Conservation (phyloP, 2,329 filamentous ascomycete species). For the Monilinia laxa region DNA sequence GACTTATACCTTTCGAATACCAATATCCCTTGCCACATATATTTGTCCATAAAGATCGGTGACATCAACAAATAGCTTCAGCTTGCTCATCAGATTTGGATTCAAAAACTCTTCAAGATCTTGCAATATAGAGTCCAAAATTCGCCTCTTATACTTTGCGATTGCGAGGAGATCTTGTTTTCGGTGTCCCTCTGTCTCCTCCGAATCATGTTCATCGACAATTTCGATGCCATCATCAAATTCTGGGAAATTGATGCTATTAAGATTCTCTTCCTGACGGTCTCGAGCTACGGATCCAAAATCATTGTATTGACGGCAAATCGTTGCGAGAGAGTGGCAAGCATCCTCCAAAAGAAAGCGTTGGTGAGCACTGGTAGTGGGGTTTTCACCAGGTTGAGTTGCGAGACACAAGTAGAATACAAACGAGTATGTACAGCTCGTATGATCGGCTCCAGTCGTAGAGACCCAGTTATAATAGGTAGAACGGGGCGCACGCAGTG, state of each 20-base stretch:
- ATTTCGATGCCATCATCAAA: not conserved
- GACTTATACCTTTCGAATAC: too few relatives aligned
- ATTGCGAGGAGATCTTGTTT: too few relatives aligned
- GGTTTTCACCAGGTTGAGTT: not conserved
- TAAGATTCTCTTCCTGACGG: conserved; percentile 39
- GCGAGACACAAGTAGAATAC: conserved; percentile 12
- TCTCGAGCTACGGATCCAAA: conserved; percentile 40
- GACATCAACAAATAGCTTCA: too few relatives aligned
- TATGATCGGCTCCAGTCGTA: conserved; percentile 19
- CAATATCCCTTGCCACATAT: too few relatives aligned
- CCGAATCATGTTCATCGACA: too few relatives aligned
- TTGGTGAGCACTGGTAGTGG: too few relatives aligned
- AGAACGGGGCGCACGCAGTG: not conserved
- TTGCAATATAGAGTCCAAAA: too few relatives aligned
- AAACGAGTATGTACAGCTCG: conserved; percentile 23
- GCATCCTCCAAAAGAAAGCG: conserved; percentile 24
- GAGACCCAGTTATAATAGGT: conserved; percentile 14
- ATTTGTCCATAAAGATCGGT: too few relatives aligned
- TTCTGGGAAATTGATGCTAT: conserved; percentile 40
- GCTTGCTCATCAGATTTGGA: too few relatives aligned
- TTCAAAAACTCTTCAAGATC: too few relatives aligned
- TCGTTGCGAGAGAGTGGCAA: conserved; percentile 33
- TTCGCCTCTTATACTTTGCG: too few relatives aligned
- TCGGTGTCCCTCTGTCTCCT: too few relatives aligned
- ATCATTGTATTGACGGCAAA: conserved; percentile 43